phyloP scores from a whole-genome alignment of 768 basidiomycete species.

The Neoboletus brunneissimus region DNA sequence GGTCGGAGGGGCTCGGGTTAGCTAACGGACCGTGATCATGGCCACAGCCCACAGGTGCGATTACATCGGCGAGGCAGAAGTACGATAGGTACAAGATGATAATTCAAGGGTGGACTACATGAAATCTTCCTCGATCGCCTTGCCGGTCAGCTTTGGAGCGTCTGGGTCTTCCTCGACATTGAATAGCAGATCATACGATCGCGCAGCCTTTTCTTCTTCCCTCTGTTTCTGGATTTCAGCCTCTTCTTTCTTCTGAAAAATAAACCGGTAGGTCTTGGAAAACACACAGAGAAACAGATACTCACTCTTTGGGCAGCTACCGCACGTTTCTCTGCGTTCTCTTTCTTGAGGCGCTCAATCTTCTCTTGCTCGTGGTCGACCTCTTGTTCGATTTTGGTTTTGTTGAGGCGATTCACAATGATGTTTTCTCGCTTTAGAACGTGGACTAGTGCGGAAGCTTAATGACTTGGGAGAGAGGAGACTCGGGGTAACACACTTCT shows the following conservation, averaged over 20 bases:
- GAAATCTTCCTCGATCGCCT: constrained; percentile 85
- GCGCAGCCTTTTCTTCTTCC: constrained; percentile 82
- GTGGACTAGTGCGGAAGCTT: constrained; percentile 50
- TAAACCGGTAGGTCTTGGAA: neutral
- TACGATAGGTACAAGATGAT: neutral
- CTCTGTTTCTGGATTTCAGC: constrained; percentile 67
- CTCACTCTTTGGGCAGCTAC: constrained; percentile 67
- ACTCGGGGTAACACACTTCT: constrained; percentile 46
- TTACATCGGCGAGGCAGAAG: neutral
- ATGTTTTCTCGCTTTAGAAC: constrained; percentile 78
- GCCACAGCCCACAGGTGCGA: neutral
- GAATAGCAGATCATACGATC: constrained; percentile 84
- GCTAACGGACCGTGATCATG: neutral
- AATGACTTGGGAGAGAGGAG: neutral
- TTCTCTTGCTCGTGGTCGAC: constrained; percentile 92
- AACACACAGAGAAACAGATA: neutral
- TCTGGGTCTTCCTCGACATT: constrained; percentile 58
- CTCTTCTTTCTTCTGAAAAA: constrained; percentile 71
- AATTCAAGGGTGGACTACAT: constrained; percentile 50
- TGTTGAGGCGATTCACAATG: constrained; percentile 90
- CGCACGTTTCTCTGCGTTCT: constrained; percentile 60
- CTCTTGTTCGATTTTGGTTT: constrained; percentile 80
- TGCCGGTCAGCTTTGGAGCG: constrained; percentile 53
- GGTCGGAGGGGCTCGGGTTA: neutral
- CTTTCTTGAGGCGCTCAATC: constrained; percentile 76